Evolutionary conservation across 257 asterid genomes (phyloP), one percentile per base, ranked within the genome.

Genomic region (Parsonsia alboflavescens): DNA sequence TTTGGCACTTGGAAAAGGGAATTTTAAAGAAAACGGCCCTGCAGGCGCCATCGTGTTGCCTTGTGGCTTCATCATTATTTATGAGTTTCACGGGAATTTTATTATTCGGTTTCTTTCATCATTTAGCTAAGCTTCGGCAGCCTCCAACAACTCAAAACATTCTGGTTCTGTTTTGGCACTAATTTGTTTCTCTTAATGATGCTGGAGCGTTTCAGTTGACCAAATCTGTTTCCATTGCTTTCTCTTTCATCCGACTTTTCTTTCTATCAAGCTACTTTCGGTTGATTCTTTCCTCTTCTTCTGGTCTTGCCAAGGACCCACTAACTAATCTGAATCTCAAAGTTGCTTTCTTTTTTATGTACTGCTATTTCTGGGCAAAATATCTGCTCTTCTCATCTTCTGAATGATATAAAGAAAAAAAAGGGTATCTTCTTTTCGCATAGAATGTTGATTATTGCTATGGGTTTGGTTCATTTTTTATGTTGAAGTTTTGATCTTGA

Each of bases 111-210:
- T 61, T 46, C 48, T 10, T 59, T 39, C 2, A 56, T 57, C 52
- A 56, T 39, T 72, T 72, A 7, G 12, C 75, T 30, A 21, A 16
- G 68, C 6, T 61, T 53, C 54, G 44, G 21, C 65, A 64, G 54
- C 46, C 42, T 74, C 54, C 54, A 64, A 74, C 65, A 64, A 49
- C 49, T 74, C 54, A 74, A 49, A n/a, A 63, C 11, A 2, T 63
- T 33, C 3, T 63, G 2, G 16, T 33, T 1, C 33, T 5, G 15
- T 33, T 17, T 24, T n/a, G 24, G 4, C 5, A 21, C 4, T 54
- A 17, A 5, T 65, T 36, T 39, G 50, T 39, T 65, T 65, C 70
- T 39, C 28, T 6, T 10, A 58, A 24, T 59, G 66, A 12, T 59
- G 50, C 9, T 46, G 19, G 28, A n/a, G 17, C 54, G 2, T 50